Percentiles rank a stretch among this genome's conserved stretches.
Conservation (phyloP, 2,329 filamentous ascomycete species). For the Fusarium multiceps region DNA sequence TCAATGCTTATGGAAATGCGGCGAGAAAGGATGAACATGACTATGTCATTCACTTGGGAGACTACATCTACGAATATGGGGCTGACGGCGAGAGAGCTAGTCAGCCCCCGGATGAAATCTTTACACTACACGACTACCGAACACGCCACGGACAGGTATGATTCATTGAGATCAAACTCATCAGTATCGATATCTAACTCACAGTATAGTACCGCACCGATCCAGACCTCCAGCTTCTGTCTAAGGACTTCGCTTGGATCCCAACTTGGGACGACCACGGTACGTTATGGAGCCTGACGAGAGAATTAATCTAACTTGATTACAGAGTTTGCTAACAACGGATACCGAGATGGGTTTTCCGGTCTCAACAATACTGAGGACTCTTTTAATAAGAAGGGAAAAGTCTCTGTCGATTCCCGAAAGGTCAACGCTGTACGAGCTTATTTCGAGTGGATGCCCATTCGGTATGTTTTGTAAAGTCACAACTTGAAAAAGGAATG, state of each 20-base stretch:
- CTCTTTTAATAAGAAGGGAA: constrained; percentile 21
- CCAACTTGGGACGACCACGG: constrained; percentile 54
- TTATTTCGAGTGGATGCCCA: constrained; percentile 70
- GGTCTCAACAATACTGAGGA: constrained; percentile 65
- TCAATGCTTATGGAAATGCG: constrained; percentile 70
- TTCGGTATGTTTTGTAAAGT: constrained; percentile 56
- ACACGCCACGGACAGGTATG: constrained; percentile 48
- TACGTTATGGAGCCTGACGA: rapidly evolving
- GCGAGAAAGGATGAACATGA: constrained; percentile 69
- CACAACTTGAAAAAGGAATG: constrained; percentile 34
- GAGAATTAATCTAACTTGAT: rapidly evolving
- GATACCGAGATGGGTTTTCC: constrained; percentile 70
- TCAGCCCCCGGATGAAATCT: constrained; percentile 28
- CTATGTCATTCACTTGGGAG: constrained; percentile 69
- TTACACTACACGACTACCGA: constrained; percentile 55
- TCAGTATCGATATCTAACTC: rapidly evolving
- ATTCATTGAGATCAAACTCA: rapidly evolving
- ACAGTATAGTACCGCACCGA: constrained; percentile 56
- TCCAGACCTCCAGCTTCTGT: constrained; percentile 54
- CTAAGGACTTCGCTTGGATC: constrained; percentile 58
- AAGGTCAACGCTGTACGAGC: constrained; percentile 80
- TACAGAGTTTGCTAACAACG: constrained; percentile 70
- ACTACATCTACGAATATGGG: constrained; percentile 71
- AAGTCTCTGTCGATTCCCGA: constrained; percentile 73
- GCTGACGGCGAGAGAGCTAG: constrained; percentile 43